Evolutionary conservation across 768 basidiomycete species (phyloP).

Genomic region (Lactarius hatsudake): DNA sequence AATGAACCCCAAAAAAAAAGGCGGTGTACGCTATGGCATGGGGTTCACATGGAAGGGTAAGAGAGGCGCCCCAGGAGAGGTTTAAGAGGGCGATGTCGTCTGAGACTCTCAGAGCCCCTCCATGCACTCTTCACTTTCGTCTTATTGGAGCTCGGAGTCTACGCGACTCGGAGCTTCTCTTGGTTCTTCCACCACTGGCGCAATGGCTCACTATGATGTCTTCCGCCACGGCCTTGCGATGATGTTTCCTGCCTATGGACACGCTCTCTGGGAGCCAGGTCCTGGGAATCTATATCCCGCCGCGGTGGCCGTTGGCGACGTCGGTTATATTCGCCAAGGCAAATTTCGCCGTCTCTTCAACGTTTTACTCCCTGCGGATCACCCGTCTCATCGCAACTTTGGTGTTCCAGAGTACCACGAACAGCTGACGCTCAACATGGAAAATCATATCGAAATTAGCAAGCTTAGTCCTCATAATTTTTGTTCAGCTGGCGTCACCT

Average conservation of each 20-base stretch:
- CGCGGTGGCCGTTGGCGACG: conserved; percentile 26
- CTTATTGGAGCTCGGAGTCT: no score
- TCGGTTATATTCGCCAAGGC: conserved; percentile 26
- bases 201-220: conserved; percentile 21
- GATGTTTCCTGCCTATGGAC: conserved; percentile 12
- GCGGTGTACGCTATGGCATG: no score
- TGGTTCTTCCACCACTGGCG: no score
- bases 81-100: no score
- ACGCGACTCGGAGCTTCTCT: no score
- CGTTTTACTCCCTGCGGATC: conserved; percentile 10
- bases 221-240: conserved; percentile 15
- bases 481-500: background rate
- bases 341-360: conserved; percentile 28
- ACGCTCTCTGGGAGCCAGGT: conserved; percentile 25
- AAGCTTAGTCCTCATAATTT: background rate
- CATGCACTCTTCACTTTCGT: no score
- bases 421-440: background rate
- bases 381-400: conserved; percentile 9
- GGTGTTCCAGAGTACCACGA: conserved; percentile 14
- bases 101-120: no score
- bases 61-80: no score
- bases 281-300: conserved; percentile 9
- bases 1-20: no score
- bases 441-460: background rate
- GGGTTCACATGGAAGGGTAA: no score